Conservation (phyloP, 352 stramenopile genomes). For the Aphanomyces invadans region DNA sequence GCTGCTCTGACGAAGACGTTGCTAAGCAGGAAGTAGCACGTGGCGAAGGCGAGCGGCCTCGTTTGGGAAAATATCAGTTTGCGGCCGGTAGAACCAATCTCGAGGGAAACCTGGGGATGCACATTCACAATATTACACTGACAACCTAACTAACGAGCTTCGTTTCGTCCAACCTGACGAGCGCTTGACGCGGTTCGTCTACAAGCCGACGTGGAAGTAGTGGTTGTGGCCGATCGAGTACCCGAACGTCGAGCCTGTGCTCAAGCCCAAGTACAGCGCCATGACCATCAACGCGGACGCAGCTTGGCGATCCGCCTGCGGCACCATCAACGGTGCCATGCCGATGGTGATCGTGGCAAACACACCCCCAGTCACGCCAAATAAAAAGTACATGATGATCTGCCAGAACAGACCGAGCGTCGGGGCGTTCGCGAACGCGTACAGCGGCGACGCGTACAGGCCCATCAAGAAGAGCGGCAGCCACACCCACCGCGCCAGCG, state of each 20-base stretch:
- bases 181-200: too few species aligned
- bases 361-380: conserved; percentile 46
- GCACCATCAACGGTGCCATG: conserved; percentile 38
- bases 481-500: conserved; percentile 42
- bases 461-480: conserved; percentile 52
- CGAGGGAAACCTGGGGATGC: too few species aligned
- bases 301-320: conserved; percentile 45
- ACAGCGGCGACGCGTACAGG: conserved; percentile 42
- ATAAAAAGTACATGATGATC: conserved; percentile 32
- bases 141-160: too few species aligned
- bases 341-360: conserved; percentile 60
- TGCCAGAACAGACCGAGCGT: not conserved
- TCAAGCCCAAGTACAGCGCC: conserved; percentile 46
- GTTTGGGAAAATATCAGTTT: too few species aligned
- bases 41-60: too few species aligned
- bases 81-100: too few species aligned
- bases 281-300: conserved; percentile 52
- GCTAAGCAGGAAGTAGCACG: too few species aligned
- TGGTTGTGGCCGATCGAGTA: conserved; percentile 46
- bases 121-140: too few species aligned
- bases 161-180: too few species aligned
- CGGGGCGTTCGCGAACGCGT: conserved; percentile 34
- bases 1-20: too few species aligned
- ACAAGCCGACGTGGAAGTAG: conserved; percentile 31
- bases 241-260: conserved; percentile 38